These are phyloP conservation scores for Auriscalpium vulgare DNA, from an alignment of 768 basidiomycete species.

Conservation along the genomic window DNA sequence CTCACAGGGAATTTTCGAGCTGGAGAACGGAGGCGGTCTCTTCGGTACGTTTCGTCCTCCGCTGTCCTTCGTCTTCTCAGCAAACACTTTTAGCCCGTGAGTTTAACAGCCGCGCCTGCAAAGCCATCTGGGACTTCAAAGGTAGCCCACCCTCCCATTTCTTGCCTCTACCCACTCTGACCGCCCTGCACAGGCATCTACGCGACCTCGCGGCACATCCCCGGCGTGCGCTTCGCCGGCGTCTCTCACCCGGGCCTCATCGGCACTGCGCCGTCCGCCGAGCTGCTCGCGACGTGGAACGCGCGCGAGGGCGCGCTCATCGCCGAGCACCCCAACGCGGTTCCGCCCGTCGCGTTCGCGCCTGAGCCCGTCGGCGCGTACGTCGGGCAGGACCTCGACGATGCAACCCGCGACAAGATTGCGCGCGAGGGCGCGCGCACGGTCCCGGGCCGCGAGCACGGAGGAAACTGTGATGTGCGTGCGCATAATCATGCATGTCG, in stretches of 20 bases:
- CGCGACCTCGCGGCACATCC: constrained; percentile 69
- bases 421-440: constrained; percentile 63
- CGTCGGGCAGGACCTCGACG: constrained; percentile 56
- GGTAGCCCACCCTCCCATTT: constrained; percentile 26
- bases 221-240: constrained; percentile 72
- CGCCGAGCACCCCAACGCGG: constrained; percentile 37
- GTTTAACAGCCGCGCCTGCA: constrained; percentile 63
- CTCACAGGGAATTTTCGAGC: constrained; percentile 63
- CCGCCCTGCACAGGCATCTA: constrained; percentile 43
- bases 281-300: constrained; percentile 70
- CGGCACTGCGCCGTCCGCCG: constrained; percentile 68
- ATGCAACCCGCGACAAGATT: constrained; percentile 44
- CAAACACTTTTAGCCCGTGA: constrained; percentile 38
- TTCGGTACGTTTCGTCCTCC: constrained; percentile 37
- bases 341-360: constrained; percentile 60
- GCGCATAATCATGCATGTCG: neutral
- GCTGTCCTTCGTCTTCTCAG: neutral
- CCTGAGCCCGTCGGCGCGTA: constrained; percentile 55
- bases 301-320: constrained; percentile 61
- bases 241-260: constrained; percentile 71
- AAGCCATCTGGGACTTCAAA: constrained; percentile 78
- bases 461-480: constrained; percentile 67
- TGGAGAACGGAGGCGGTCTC: constrained; percentile 63
- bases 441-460: constrained; percentile 71
- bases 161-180: neutral